Conservation (phyloP, 805 yeast species). For the Saccharomycopsis sp. region DNA sequence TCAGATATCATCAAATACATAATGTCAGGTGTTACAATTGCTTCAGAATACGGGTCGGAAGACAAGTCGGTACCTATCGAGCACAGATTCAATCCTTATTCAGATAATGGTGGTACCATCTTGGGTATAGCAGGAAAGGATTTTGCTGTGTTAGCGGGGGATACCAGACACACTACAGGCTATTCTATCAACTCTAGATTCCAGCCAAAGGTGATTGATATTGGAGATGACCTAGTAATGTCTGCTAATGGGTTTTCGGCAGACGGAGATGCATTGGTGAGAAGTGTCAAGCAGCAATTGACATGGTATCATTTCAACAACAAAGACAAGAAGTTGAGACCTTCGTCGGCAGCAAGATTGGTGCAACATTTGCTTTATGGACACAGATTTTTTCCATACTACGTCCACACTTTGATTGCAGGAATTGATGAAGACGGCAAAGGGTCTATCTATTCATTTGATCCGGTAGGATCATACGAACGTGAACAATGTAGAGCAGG, state of each 20-base stretch:
- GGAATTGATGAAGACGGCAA: slow-evolving; percentile 83
- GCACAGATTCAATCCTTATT: slow-evolving; percentile 86
- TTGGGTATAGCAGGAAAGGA: slow-evolving; percentile 97
- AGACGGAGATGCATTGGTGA: slow-evolving; percentile 81
- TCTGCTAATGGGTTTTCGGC: slow-evolving; percentile 97
- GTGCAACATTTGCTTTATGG: slow-evolving; percentile 87
- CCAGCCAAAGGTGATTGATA: slow-evolving; percentile 82
- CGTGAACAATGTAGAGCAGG: slow-evolving; percentile 97
- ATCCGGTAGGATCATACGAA: slow-evolving; percentile 97
- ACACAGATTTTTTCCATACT: slow-evolving; percentile 93
- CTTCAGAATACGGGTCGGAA: slow-evolving; percentile 62
- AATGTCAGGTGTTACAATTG: slow-evolving; percentile 36
- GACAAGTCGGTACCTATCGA: slow-evolving; percentile 62
- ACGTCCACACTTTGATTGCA: slow-evolving; percentile 89
- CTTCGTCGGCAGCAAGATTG: slow-evolving; percentile 78
- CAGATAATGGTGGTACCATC: slow-evolving; percentile 96
- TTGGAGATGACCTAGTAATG: slow-evolving; percentile 81
- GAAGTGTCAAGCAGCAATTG: slow-evolving; percentile 54
- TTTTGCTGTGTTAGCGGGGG: slow-evolving; percentile 95
- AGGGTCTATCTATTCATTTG: slow-evolving; percentile 93
- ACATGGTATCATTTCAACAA: slow-evolving; percentile 94
- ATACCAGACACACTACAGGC: slow-evolving; percentile 94
- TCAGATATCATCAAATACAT: background rate
- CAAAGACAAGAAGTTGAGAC: slow-evolving; percentile 56
- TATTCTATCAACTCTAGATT: slow-evolving; percentile 89